A percentile compares a stretch with the other conserved stretches of the same genome.
Evolutionary conservation across 1,284 basidiomycete species (phyloP).

Genomic region (Ceraceosorus guamensis): DNA sequence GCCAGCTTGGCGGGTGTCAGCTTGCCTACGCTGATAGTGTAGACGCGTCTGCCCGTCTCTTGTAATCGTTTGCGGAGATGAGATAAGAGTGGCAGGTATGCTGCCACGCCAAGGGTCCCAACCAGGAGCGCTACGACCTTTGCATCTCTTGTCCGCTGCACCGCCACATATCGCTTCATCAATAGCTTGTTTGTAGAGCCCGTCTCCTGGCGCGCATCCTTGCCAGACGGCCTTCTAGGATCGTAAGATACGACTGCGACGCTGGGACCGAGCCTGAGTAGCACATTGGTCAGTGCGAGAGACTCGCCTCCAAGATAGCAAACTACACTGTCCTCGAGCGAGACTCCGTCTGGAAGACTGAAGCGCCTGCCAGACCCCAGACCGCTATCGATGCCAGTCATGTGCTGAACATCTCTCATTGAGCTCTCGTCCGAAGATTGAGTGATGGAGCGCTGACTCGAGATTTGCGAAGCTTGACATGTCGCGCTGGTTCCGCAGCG

Average conservation of each 20-base stretch:
- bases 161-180: slow-evolving; percentile 79
- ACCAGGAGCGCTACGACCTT: slow-evolving; percentile 93
- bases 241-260: slow-evolving; percentile 64
- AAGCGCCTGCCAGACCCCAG: background rate
- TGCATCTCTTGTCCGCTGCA: slow-evolving; percentile 82
- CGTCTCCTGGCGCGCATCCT: slow-evolving; percentile 55
- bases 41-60: slow-evolving; percentile 50
- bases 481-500: background rate
- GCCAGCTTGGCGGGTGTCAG: slow-evolving; percentile 90
- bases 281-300: slow-evolving; percentile 72
- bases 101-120: slow-evolving; percentile 76
- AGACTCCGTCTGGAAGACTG: slow-evolving; percentile 25
- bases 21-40: slow-evolving; percentile 92
- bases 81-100: slow-evolving; percentile 18
- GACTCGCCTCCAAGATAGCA: slow-evolving; percentile 80
- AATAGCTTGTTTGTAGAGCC: slow-evolving; percentile 63
- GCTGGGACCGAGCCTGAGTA: slow-evolving; percentile 49
- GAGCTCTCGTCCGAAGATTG: slow-evolving; percentile 19
- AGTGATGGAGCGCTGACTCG: slow-evolving; percentile 25
- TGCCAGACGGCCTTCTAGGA: slow-evolving; percentile 50
- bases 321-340: slow-evolving; percentile 50
- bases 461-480: background rate
- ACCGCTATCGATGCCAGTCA: background rate
- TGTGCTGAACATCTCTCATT: background rate
- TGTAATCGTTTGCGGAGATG: slow-evolving; percentile 26